Percentiles rank a stretch among this genome's conserved stretches.
phyloP scores from a whole-genome alignment of 2,329 filamentous ascomycete species.

The Microcyclospora pomicola region DNA sequence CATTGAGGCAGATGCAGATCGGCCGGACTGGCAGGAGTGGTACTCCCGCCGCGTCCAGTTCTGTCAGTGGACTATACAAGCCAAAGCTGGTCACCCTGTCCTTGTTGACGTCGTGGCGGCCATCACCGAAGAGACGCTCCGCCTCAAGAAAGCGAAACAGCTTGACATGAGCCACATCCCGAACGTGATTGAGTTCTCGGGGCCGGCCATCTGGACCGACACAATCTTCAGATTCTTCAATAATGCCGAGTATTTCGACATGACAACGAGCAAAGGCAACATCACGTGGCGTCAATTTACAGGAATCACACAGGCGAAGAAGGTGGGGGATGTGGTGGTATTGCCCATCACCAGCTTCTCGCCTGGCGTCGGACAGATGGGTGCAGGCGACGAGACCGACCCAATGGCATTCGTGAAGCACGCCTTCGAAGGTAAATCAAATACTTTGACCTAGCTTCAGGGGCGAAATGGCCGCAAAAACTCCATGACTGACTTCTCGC shows the following conservation, averaged over 20 bases:
- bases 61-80: constrained; percentile 97
- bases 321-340: constrained; percentile 84
- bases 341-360: constrained; percentile 96
- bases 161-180: constrained; percentile 46
- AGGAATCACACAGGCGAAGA: constrained; percentile 67
- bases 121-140: constrained; percentile 71
- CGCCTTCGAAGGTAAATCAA: constrained; percentile 73
- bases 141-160: constrained; percentile 53
- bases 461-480: constrained; percentile 4
- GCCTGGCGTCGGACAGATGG: constrained; percentile 87
- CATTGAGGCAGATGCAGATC: constrained; percentile 91
- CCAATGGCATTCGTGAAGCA: constrained; percentile 97
- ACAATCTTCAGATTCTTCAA: constrained; percentile 87
- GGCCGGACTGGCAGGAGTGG: constrained; percentile 86
- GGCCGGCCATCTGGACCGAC: constrained; percentile 91
- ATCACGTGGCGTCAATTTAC: constrained; percentile 86
- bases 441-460: constrained; percentile 1
- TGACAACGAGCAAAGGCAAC: constrained; percentile 52
- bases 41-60: constrained; percentile 95
- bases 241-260: constrained; percentile 75
- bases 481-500: constrained; percentile 3
- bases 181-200: constrained; percentile 84
- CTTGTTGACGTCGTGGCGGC: constrained; percentile 74
- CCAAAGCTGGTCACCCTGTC: constrained; percentile 86
- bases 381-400: constrained; percentile 72